Conservation (phyloP, 257 asterid species). For the Ilex asprella region DNA sequence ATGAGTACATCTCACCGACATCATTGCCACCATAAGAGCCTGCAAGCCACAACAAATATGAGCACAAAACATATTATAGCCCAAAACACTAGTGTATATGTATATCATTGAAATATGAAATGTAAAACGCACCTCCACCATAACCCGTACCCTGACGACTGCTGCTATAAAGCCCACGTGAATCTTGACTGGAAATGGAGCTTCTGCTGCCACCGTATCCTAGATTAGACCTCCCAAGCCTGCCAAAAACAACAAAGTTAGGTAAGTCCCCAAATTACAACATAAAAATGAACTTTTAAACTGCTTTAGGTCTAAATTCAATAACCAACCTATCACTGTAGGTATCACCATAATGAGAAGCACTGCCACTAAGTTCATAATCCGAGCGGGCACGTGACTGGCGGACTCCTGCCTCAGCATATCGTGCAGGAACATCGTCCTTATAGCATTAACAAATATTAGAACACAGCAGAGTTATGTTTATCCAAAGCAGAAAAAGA, state of each 20-base stretch:
- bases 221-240: slow-evolving; percentile 74
- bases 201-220: slow-evolving; percentile 76
- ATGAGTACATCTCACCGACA: slow-evolving; percentile 74
- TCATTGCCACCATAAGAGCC: slow-evolving; percentile 81
- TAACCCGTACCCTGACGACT: slow-evolving; percentile 83
- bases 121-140: slow-evolving; percentile 54
- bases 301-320: not conserved
- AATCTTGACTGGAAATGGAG: slow-evolving; percentile 69
- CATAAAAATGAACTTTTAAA: not conserved
- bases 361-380: slow-evolving; percentile 63
- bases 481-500: no score
- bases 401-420: slow-evolving; percentile 72
- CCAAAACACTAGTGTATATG: not conserved
- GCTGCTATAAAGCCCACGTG: slow-evolving; percentile 65
- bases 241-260: slow-evolving; percentile 8
- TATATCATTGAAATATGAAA: not conserved
- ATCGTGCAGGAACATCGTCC: slow-evolving; percentile 89
- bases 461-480: no score
- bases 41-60: slow-evolving; percentile 20
- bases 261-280: not conserved
- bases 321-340: slow-evolving; percentile 69
- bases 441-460: slow-evolving; percentile 14
- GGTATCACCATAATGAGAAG: slow-evolving; percentile 76
- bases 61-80: not conserved
- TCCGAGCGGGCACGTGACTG: slow-evolving; percentile 88